These are phyloP conservation scores for Diplodia corticola DNA, from an alignment of 2,329 filamentous ascomycete species.

Conservation along the genomic window DNA sequence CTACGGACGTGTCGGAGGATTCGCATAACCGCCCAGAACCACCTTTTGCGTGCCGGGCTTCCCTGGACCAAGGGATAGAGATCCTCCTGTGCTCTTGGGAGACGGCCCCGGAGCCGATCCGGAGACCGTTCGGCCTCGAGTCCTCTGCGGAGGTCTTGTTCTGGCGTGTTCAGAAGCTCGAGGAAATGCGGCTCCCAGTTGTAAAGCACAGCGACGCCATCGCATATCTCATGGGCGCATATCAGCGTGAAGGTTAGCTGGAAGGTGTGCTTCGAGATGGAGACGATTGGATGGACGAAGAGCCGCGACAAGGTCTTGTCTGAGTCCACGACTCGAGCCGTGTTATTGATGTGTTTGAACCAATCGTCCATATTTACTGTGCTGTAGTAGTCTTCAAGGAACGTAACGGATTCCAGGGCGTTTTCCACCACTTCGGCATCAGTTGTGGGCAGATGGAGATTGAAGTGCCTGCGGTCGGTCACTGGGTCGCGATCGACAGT, in stretches of 20 bases:
- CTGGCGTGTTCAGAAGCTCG: constrained; percentile 37
- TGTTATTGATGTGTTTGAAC: constrained; percentile 46
- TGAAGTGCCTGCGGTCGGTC: constrained; percentile 33
- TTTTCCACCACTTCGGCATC: constrained; percentile 34
- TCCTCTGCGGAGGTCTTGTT: constrained; percentile 27
- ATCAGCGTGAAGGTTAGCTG: constrained; percentile 41
- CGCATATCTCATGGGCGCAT: constrained; percentile 49
- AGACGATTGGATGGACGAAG: constrained; percentile 40
- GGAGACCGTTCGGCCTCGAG: constrained; percentile 25
- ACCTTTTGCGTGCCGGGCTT: constrained; percentile 42
- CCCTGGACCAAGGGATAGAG: constrained; percentile 45
- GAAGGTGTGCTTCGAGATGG: constrained; percentile 30
- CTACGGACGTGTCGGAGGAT: constrained; percentile 46
- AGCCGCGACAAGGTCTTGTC: constrained; percentile 40
- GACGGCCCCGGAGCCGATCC: constrained; percentile 30
- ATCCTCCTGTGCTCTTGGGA: constrained; percentile 50
- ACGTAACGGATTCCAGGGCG: constrained; percentile 36
- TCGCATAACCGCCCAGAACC: constrained; percentile 50
- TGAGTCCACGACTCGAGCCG: constrained; percentile 42
- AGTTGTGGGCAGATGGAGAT: constrained; percentile 35
- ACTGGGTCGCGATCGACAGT: constrained; percentile 30
- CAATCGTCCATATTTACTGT: constrained; percentile 40
- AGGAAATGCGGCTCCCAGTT: constrained; percentile 47
- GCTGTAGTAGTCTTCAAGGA: constrained; percentile 42
- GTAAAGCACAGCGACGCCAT: constrained; percentile 39